phyloP scores from a whole-genome alignment of 2,329 filamentous ascomycete species.

The Ceratocystis cubensis region DNA sequence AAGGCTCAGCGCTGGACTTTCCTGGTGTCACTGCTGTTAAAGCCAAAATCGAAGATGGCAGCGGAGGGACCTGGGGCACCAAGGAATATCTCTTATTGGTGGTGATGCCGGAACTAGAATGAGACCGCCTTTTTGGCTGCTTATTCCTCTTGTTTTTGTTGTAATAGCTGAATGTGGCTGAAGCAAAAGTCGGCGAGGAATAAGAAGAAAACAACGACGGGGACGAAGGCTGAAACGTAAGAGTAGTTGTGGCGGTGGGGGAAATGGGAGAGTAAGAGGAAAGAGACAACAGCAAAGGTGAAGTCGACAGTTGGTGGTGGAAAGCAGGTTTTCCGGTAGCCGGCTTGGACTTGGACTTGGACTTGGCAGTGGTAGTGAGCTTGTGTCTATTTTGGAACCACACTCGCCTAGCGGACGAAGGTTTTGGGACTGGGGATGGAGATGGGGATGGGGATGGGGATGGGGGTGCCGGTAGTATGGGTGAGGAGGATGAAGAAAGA shows the following conservation, averaged over 20 bases:
- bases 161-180: constrained; percentile 7
- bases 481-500: neutral
- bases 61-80: constrained; percentile 9
- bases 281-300: constrained; percentile 9
- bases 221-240: constrained; percentile 8
- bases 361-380: neutral
- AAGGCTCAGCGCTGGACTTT: neutral
- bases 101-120: neutral
- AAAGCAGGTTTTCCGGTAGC: constrained; percentile 1
- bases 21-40: neutral
- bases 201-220: constrained; percentile 12
- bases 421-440: neutral
- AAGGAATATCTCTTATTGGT: neutral
- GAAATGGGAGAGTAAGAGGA: constrained; percentile 10
- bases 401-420: constrained; percentile 1
- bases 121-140: neutral
- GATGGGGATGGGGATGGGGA: neutral
- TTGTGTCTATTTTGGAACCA: constrained; percentile 7
- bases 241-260: constrained; percentile 9
- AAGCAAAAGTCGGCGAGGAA: constrained; percentile 8
- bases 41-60: neutral
- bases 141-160: constrained; percentile 3
- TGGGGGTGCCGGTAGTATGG: neutral
- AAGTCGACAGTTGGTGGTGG: neutral
- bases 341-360: neutral